phyloP scores from a whole-genome alignment of 2,329 filamentous ascomycete species.

The Claviceps capensis region DNA sequence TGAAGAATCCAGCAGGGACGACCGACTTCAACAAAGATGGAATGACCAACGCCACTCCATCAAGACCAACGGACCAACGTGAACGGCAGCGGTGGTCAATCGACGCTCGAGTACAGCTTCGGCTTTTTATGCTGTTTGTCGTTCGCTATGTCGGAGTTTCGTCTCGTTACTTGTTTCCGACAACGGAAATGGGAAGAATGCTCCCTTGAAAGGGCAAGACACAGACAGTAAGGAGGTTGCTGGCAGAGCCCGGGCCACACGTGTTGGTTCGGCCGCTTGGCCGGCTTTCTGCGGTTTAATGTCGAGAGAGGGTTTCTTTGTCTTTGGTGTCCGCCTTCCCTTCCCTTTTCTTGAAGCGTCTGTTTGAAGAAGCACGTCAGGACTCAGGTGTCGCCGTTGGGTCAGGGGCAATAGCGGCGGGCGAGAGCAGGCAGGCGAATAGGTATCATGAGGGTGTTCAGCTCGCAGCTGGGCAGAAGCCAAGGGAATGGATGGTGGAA shows the following conservation, averaged over 20 bases:
- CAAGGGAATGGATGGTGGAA: not conserved
- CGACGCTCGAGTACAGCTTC: not conserved
- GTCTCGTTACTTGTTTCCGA: not conserved
- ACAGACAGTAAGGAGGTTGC: not conserved
- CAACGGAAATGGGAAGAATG: not conserved
- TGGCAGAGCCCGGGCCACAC: not conserved
- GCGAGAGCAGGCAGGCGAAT: not conserved
- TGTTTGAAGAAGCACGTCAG: not conserved
- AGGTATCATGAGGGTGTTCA: not conserved
- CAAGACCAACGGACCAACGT: not conserved
- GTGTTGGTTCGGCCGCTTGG: not conserved
- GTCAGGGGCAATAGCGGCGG: not conserved
- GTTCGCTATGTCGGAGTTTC: not conserved
- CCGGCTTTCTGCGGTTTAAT: not conserved
- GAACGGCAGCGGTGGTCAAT: not conserved
- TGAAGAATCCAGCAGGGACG: not conserved
- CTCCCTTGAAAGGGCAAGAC: not conserved
- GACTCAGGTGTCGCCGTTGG: not conserved
- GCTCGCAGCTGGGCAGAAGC: not conserved
- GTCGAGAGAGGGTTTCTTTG: too few relatives aligned
- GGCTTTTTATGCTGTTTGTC: not conserved
- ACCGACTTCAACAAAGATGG: not conserved
- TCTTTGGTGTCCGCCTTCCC: too few relatives aligned
- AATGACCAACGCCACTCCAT: constrained; percentile 1
- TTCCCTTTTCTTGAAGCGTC: not conserved